Conservation (phyloP, 352 stramenopile species). For the Phytopythium boreale region DNA sequence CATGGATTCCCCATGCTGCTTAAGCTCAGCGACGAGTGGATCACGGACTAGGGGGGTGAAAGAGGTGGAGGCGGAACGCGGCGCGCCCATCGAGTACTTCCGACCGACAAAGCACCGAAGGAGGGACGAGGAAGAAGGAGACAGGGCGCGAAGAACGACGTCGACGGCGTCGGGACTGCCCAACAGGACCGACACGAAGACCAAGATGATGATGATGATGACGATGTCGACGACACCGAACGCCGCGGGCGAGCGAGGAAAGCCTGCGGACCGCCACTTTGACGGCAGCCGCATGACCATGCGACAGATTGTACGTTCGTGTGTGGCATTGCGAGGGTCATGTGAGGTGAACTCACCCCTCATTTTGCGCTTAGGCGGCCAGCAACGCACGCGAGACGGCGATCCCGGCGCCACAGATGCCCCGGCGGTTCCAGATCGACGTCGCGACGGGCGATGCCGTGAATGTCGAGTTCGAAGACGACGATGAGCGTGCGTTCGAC, state of each 20-base stretch:
- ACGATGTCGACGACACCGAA: background rate
- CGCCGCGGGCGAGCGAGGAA: background rate
- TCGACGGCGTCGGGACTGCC: background rate
- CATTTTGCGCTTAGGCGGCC: conserved; percentile 20
- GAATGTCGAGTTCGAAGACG: conserved; percentile 3
- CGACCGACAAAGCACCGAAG: background rate
- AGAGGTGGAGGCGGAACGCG: conserved; percentile 49
- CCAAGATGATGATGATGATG: conserved; percentile 6
- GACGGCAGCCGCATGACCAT: conserved; percentile 69
- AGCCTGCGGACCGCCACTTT: conserved; percentile 22
- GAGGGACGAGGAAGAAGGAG: background rate
- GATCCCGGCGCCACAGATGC: conserved; percentile 33
- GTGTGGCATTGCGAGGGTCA: background rate
- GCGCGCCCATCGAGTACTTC: conserved; percentile 46
- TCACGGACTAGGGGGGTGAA: conserved; percentile 47
- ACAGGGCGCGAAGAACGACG: background rate
- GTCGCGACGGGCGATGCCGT: conserved; percentile 37
- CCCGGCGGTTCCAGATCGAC: conserved; percentile 56
- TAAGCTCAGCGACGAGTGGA: conserved; percentile 56
- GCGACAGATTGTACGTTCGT: conserved; percentile 42
- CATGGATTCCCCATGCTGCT: conserved; percentile 65
- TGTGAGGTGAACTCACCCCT: background rate
- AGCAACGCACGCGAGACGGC: conserved; percentile 36
- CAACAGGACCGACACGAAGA: background rate
- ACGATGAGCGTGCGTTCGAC: background rate